Percentiles rank a stretch among this genome's conserved stretches.
Conservation (phyloP, 2,329 filamentous ascomycete genomes). For the Daldinia sp. region DNA sequence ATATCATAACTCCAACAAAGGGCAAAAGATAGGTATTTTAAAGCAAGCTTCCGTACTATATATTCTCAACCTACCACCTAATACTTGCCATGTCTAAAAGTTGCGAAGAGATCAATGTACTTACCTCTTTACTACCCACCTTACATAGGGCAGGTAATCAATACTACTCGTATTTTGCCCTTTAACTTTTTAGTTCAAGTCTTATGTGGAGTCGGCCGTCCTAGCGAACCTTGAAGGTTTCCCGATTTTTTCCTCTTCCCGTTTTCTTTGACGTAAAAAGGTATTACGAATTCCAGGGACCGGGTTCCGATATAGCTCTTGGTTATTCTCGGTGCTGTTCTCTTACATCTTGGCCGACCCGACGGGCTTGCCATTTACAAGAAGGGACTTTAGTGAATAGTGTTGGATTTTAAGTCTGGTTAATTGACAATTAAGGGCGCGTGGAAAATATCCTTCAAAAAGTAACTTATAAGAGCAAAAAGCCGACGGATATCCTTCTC, state of each 20-base stretch:
- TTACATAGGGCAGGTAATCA: not conserved
- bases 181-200: constrained; percentile 20
- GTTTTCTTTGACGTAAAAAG: constrained; percentile 30
- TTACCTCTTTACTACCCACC: not conserved
- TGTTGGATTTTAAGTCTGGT: not conserved
- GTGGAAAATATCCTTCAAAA: not conserved
- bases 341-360: not conserved
- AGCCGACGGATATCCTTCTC: not conserved
- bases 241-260: constrained; percentile 15
- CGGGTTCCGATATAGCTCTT: constrained; percentile 15
- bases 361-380: not conserved
- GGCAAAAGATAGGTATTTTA: constrained; percentile 9
- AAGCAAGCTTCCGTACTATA: not conserved
- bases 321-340: not conserved
- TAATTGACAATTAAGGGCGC: not conserved
- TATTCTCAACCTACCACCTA: too few species aligned
- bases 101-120: not conserved
- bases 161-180: constrained; percentile 9
- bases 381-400: not conserved
- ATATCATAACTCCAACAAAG: constrained; percentile 9
- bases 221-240: constrained; percentile 29
- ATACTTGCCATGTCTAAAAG: too few species aligned
- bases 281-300: constrained; percentile 10
- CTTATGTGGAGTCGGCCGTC: constrained; percentile 34
- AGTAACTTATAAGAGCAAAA: not conserved